These are phyloP conservation scores for Xenosphaeropsis pyriputrescens DNA, from an alignment of 2,329 filamentous ascomycete genomes.

Conservation along the genomic window DNA sequence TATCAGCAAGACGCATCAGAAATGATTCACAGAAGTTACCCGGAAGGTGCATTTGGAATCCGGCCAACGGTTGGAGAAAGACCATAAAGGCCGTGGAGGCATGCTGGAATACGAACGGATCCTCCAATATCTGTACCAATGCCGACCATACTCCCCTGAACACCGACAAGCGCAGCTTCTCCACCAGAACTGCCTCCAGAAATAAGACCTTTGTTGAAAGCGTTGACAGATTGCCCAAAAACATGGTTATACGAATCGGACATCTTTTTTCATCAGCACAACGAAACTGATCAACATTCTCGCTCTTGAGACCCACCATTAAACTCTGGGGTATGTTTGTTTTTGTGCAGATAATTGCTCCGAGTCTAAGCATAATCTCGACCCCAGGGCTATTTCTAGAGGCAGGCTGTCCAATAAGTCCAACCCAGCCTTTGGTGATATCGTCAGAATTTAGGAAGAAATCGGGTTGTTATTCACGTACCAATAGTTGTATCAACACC, in stretches of 20 bases:
- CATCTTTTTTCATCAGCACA: conserved; percentile 1
- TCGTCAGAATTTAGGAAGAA: background rate
- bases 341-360: conserved; percentile 15
- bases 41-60: conserved; percentile 11
- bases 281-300: too few relatives aligned
- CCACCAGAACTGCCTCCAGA: conserved; percentile 48
- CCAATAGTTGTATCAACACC: conserved; percentile 33
- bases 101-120: conserved; percentile 22
- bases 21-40: background rate
- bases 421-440: background rate
- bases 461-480: background rate
- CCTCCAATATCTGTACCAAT: conserved; percentile 27
- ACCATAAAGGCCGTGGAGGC: conserved; percentile 14
- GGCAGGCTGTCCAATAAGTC: background rate
- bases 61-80: conserved; percentile 4
- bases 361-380: conserved; percentile 3
- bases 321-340: conserved; percentile 16
- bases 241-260: conserved; percentile 4
- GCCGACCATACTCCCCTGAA: conserved; percentile 24
- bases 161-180: conserved; percentile 30
- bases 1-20: too few relatives aligned
- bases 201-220: conserved; percentile 23
- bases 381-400: background rate
- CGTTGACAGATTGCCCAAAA: conserved; percentile 2
- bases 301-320: conserved; percentile 10